Evolutionary conservation across 169 alveolate species (phyloP), one percentile per base, ranked within the genome.

Genomic region (Plasmodium adleri): DNA sequence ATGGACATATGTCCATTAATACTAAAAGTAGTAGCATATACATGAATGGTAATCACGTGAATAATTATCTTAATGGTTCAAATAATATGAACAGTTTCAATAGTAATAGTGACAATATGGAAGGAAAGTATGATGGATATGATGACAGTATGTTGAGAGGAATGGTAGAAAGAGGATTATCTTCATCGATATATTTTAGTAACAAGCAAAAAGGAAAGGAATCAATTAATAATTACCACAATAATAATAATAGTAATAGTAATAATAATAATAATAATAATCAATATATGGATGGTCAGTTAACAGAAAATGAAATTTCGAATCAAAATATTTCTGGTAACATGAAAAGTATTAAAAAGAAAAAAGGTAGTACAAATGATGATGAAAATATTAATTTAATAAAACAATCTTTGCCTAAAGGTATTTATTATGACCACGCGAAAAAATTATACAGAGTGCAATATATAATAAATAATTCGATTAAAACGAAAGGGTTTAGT

Each of bases 401-500:
- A 39, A 83, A 83, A 20, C 83, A 71, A 13, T 67, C 86, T 0
- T 63, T 83, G 15, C 91, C 91, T 20, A 83, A 83, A 17, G 91
- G 91, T 15, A 83, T 83, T 24, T 83, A 83, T 83, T 83, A 70
- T 83, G 91, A 83, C 17, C 91, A 83, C 15, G 85, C 91, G 15
- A 83, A 83, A 59, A 67, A 83, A 13, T 70, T 83, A 22, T 83
- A 83, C 24, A 71, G 91, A 70, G 91, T 83, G 13, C 91, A 83
- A 15, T 83, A 83, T 28, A 71, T 83, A 17, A 47, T 83, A 22
- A 71, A 83, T 43, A 71, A 83, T 62, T 83, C 91, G 4, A 83
- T 83, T 58, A 83, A 83, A 73, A 83, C 91, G 13, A 83, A 83
- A 72, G 91, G 91, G 13, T 83, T 83, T 72, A 83, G 91, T 68